Conservation (phyloP, 2,329 filamentous ascomycete genomes). For the Beauveria brongniartii region DNA sequence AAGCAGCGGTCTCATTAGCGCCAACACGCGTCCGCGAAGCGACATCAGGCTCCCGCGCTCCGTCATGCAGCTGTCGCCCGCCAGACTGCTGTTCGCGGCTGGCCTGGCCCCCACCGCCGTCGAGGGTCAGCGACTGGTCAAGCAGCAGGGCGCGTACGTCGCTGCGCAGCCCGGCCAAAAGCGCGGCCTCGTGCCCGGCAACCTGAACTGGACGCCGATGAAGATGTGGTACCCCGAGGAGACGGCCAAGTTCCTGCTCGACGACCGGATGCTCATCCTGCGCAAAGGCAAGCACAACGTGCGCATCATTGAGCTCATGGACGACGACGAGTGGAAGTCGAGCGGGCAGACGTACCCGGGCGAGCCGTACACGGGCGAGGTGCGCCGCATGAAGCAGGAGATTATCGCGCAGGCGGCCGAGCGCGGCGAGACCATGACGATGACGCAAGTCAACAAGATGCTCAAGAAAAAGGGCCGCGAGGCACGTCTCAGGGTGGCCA, state of each 20-base stretch:
- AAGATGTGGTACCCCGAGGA: slow-evolving; percentile 50
- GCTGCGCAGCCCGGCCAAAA: slow-evolving; percentile 40
- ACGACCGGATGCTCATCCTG: slow-evolving; percentile 49
- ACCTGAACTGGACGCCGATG: slow-evolving; percentile 54
- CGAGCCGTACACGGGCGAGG: slow-evolving; percentile 39
- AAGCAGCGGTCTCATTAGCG: slow-evolving; percentile 26
- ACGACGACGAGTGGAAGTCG: slow-evolving; percentile 43
- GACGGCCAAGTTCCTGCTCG: slow-evolving; percentile 53
- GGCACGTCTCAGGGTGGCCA: slow-evolving; percentile 24
- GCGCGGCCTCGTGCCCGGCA: slow-evolving; percentile 37
- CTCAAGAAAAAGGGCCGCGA: slow-evolving; percentile 19
- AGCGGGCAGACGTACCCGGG: slow-evolving; percentile 46
- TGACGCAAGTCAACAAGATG: slow-evolving; percentile 21
- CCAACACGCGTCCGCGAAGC: slow-evolving; percentile 41
- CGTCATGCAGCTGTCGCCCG: slow-evolving; percentile 48
- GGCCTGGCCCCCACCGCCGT: slow-evolving; percentile 48
- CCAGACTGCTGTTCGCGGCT: slow-evolving; percentile 50
- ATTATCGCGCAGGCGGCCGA: slow-evolving; percentile 28
- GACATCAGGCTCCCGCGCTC: slow-evolving; percentile 53
- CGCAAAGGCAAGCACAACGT: slow-evolving; percentile 58
- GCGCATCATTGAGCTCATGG: slow-evolving; percentile 51
- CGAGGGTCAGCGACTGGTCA: slow-evolving; percentile 52
- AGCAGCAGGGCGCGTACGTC: slow-evolving; percentile 51
- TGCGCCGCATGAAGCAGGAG: slow-evolving; percentile 35
- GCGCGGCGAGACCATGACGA: slow-evolving; percentile 21